Conservation (phyloP, 2,329 filamentous ascomycete species). For the Aureobasidium sp. region DNA sequence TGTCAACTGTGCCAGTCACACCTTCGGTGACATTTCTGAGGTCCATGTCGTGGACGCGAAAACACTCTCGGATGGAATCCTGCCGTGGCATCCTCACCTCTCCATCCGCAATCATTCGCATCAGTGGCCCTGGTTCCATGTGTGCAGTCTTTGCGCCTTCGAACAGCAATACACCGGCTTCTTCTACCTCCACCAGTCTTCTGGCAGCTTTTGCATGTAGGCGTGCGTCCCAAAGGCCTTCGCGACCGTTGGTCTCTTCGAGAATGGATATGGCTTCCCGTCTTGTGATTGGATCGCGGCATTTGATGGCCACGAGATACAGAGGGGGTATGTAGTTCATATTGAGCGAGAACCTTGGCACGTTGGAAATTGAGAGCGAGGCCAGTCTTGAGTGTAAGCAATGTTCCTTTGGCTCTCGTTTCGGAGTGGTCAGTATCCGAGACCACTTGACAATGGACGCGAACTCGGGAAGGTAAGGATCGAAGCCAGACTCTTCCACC, state of each 20-base stretch:
- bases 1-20: neutral
- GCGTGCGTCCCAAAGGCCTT: constrained; percentile 21
- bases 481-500: constrained; percentile 18
- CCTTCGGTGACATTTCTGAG: neutral
- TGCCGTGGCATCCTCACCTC: neutral
- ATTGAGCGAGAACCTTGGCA: constrained; percentile 23
- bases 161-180: neutral
- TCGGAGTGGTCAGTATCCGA: neutral
- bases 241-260: constrained; percentile 17
- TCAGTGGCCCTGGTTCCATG: neutral
- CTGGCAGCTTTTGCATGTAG: constrained; percentile 24
- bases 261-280: constrained; percentile 22
- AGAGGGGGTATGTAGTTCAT: constrained; percentile 23
- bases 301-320: constrained; percentile 23
- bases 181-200: constrained; percentile 27
- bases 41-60: neutral
- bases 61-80: neutral
- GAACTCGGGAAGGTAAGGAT: constrained; percentile 21
- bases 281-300: constrained; percentile 21
- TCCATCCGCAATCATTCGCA: neutral
- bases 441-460: constrained; percentile 16
- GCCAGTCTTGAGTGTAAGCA: constrained; percentile 7
- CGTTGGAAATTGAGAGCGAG: neutral
- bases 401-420: neutral
- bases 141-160: neutral